Evolutionary conservation across 441 rosid genomes (phyloP).

Genomic region (Populus hybrid): DNA sequence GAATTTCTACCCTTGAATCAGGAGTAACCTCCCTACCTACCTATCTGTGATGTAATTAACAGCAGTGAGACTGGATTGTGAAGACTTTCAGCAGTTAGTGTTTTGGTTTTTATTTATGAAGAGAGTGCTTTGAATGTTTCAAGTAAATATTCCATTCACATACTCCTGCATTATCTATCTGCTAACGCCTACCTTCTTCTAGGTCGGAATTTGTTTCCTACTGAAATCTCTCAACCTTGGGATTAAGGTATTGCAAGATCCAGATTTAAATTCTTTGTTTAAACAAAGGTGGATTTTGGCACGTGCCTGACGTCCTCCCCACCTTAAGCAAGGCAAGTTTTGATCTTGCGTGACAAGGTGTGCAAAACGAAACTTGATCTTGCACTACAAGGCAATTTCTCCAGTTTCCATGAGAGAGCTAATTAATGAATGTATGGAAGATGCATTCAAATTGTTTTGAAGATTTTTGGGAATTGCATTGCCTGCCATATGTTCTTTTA

Average conservation of each 20-base stretch:
- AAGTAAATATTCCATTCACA: no score
- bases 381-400: neutral
- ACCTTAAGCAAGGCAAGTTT: neutral
- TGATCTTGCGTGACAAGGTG: neutral
- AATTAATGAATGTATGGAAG: neutral
- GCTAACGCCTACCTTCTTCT: no score
- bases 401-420: neutral
- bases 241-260: neutral
- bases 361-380: neutral
- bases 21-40: neutral
- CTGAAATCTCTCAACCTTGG: neutral
- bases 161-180: neutral
- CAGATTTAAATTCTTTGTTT: neutral
- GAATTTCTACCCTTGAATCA: neutral
- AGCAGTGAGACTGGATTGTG: neutral
- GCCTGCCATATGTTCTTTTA: slow-evolving; percentile 5
- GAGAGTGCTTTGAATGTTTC: neutral
- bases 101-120: neutral
- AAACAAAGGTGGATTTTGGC: neutral
- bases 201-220: no score
- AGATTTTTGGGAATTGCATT: neutral
- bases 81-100: neutral
- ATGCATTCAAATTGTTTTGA: neutral
- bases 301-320: no score
- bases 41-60: neutral